phyloP scores from a whole-genome alignment of 2,329 filamentous ascomycete species.

The Ophidiomyces ophidiicola region DNA sequence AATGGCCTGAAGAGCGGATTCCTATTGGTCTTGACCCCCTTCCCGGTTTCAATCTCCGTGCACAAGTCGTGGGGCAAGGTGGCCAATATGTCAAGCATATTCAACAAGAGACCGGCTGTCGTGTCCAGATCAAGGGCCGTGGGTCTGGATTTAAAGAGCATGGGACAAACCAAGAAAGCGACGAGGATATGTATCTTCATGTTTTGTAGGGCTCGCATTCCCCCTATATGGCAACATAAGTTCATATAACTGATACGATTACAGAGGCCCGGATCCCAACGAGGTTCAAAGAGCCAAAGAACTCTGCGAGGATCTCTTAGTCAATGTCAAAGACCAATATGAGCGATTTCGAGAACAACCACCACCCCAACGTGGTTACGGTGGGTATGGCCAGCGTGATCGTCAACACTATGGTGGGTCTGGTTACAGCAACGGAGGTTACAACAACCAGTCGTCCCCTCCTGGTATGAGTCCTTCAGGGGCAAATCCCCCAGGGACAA shows the following conservation, averaged over 20 bases:
- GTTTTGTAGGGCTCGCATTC: conserved; percentile 56
- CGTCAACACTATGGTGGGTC: conserved; percentile 35
- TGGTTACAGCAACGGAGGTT: conserved; percentile 28
- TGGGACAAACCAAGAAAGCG: conserved; percentile 76
- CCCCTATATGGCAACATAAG: background rate
- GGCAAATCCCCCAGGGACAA: conserved; percentile 29
- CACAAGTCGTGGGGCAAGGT: conserved; percentile 87
- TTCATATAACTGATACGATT: conserved; percentile 23
- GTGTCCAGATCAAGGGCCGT: conserved; percentile 95
- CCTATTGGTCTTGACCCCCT: conserved; percentile 82
- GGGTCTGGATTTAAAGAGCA: conserved; percentile 90
- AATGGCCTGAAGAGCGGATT: conserved; percentile 97
- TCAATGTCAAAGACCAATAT: conserved; percentile 78
- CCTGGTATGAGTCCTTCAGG: conserved; percentile 32
- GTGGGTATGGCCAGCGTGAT: conserved; percentile 42
- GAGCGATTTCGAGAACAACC: conserved; percentile 74
- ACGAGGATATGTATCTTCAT: conserved; percentile 93
- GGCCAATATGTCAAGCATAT: conserved; percentile 97
- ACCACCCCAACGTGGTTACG: conserved; percentile 53
- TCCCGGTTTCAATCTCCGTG: conserved; percentile 87
- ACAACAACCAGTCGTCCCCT: conserved; percentile 34
- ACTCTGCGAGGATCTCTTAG: conserved; percentile 76
- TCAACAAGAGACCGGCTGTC: conserved; percentile 85
- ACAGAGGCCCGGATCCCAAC: conserved; percentile 69
- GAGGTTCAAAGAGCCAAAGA: conserved; percentile 81